Evolutionary conservation across 192 early-diverging fungal species (phyloP), one percentile per base, ranked within the genome.

Genomic region (Cladochytrium replicatum): DNA sequence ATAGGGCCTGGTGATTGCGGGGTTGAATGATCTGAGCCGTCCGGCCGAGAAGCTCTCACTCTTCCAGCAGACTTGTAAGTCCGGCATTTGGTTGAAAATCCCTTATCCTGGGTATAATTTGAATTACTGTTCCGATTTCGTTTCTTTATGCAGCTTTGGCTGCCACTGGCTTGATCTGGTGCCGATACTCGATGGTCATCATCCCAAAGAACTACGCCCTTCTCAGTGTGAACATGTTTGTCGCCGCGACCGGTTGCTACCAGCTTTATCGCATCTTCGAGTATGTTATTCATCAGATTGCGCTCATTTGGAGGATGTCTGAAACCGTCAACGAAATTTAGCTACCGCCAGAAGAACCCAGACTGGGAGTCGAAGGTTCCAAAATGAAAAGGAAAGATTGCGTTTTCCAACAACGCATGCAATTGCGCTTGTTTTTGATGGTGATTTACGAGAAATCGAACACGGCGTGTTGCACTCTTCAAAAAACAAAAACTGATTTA

Each of bases 111-210:
- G 1, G 25, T 34, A 48, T 19, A 9, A 29, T 19, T 42, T 1
- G 19, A 13, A 6, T 23, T 53, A 15, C 29, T 34, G 28, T 22
- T n/a, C 7, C 13, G 6, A 7, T 25, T 19, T 23, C 3, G 2
- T 48, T 11, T 26, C 34, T 19, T 4, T 31, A 4, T 51, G 21
- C 40, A 67, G 89, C 93, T 15, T 72, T 97, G 48, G 76, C 90
- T 13, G 88, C 89, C 25, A 98, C 94, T 2, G 94, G 94, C 25
- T 46, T 93, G 45, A 98, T 98, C 64, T 98, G 94, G 94, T 83
- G 84, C n/a, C 86, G 94, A 37, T 98, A 92, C 74, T 85, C 92
- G 3, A 80, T 79, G 30, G 88, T 92, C 42, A 98, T 98, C 49
- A 92, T 74, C 19, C 94, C 94, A 39, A 81, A 82, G 65, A 98